A percentile compares a stretch with the other conserved stretches of the same genome.
phyloP scores from a whole-genome alignment of 768 basidiomycete species.

The Neoboletus magnificus region DNA sequence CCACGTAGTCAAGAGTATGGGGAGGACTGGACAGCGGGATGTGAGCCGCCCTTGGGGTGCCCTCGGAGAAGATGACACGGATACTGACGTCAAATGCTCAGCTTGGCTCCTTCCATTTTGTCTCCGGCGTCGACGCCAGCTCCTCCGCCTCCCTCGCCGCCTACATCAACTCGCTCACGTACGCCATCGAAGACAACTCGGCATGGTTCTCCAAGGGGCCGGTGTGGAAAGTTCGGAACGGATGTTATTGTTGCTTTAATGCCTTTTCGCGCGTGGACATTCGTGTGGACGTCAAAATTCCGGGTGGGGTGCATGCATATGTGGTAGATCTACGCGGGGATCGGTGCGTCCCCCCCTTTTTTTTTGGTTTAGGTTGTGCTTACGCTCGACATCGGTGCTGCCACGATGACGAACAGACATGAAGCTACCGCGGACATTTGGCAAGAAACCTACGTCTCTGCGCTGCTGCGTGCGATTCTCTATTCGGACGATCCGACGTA shows the following conservation, averaged over 20 bases:
- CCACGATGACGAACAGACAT: conserved; percentile 39
- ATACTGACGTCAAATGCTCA: conserved; percentile 26
- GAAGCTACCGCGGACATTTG: conserved; percentile 90
- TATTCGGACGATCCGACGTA: conserved; percentile 96
- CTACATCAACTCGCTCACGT: conserved; percentile 98
- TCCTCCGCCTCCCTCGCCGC: conserved; percentile 97
- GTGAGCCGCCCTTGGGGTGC: conserved; percentile 43
- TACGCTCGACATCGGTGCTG: neutral
- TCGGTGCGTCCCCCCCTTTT: conserved; percentile 51
- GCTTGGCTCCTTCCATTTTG: conserved; percentile 96
- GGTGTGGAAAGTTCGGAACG: conserved; percentile 88
- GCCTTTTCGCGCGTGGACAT: conserved; percentile 97
- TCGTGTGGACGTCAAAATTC: conserved; percentile 97
- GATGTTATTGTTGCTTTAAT: conserved; percentile 97
- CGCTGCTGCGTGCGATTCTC: conserved; percentile 83
- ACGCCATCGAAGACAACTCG: conserved; percentile 84
- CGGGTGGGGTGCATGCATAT: conserved; percentile 93
- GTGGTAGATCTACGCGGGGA: conserved; percentile 93
- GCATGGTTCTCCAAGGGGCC: conserved; percentile 90
- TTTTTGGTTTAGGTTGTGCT: neutral
- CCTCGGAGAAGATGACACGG: neutral
- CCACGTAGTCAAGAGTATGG: conserved; percentile 91
- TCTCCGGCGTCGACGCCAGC: conserved; percentile 98
- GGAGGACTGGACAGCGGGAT: conserved; percentile 80
- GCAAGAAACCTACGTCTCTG: conserved; percentile 97